Evolutionary conservation across 148 eudicot species (phyloP), one percentile per base, ranked within the genome.

Genomic region (Limonium bicolor): DNA sequence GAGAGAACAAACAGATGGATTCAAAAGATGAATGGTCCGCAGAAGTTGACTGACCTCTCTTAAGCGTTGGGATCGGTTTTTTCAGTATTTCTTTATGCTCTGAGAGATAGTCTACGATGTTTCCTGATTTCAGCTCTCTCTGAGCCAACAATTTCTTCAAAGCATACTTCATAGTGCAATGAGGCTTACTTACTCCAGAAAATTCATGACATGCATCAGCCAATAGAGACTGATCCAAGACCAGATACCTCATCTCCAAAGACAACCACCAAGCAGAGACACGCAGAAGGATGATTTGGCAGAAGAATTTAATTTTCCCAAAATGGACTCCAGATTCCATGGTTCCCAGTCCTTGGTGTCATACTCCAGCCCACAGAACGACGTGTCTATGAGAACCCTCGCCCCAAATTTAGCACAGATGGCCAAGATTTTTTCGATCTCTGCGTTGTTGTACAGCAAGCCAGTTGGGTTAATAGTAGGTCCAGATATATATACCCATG

Each of bases 401-500:
- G 87, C 95, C 45, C 93, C 93, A 59, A 57, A 77, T 51, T 66
- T 84, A n/a, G 95, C 82, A 61, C 92, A 90, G 7, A 70, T 48
- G 12, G 80, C 41, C 61, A 90, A 41, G 62, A 84, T 50, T 3
- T 32, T 55, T 45, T 70, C 73, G 27, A 90, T 77, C 60, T 90
- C 97, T 55, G 72, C 69, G n/a, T 77, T 56, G 53, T 65, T 77
- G 63, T 90, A 90, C 23, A 90, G 57, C 68, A 72, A 64, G 20
- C 97, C 97, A 35, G 85, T 90, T 12, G 95, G 97, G 57, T 52
- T 84, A 54, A 76, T 62, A 18, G 97, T 90, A 32, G 97, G 97
- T 25, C 97, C 97, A 56, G 75, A 80, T 86, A 93, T 75, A 47
- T 84, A 90, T 22, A 90, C 40, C 97, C 97, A 90, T 20, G 97